These are phyloP conservation scores for Neoboletus subvelutipes DNA, from an alignment of 768 basidiomycete genomes.

Conservation along the genomic window DNA sequence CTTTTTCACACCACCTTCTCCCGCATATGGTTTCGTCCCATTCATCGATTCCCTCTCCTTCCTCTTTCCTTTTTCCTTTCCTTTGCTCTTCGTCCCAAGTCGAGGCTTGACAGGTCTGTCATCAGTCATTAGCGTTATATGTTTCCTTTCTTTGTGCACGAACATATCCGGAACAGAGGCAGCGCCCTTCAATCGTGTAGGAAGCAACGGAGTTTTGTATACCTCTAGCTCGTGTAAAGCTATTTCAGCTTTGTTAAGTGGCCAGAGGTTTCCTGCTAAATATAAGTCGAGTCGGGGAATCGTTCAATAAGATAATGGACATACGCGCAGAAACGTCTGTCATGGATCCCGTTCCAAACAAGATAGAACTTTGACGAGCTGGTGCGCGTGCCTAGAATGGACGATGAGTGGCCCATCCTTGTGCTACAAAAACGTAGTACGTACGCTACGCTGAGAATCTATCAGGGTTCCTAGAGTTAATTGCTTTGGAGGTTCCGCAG, in stretches of 20 bases:
- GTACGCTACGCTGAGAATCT: slow-evolving; percentile 55
- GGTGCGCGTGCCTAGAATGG: slow-evolving; percentile 46
- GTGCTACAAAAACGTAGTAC: slow-evolving; percentile 24
- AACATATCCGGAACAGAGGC: slow-evolving; percentile 61
- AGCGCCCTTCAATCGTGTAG: slow-evolving; percentile 50
- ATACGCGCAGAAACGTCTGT: slow-evolving; percentile 34
- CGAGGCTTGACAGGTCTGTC: slow-evolving; percentile 51
- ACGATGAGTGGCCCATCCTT: slow-evolving; percentile 2
- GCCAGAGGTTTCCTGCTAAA: slow-evolving; percentile 30
- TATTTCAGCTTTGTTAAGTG: slow-evolving; percentile 57
- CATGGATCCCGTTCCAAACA: slow-evolving; percentile 43
- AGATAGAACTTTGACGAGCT: slow-evolving; percentile 50
- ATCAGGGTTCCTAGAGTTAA: slow-evolving; percentile 59
- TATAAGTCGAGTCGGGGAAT: slow-evolving; percentile 16
- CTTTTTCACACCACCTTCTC: slow-evolving; percentile 77
- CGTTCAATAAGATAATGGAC: slow-evolving; percentile 13
- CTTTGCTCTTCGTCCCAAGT: slow-evolving; percentile 41
- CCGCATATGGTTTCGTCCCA: slow-evolving; percentile 74
- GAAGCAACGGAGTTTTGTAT: slow-evolving; percentile 76
- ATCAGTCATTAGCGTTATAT: slow-evolving; percentile 57
- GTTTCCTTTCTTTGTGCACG: slow-evolving; percentile 46
- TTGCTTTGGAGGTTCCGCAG: slow-evolving; percentile 30
- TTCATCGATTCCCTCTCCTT: slow-evolving; percentile 41
- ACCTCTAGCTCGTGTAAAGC: slow-evolving; percentile 72
- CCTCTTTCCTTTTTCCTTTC: slow-evolving; percentile 38